Percentiles rank a stretch among this genome's conserved stretches.
These are phyloP conservation scores for Tylopilus orsonianus DNA, from an alignment of 1,284 basidiomycete species.

Conservation along the genomic window DNA sequence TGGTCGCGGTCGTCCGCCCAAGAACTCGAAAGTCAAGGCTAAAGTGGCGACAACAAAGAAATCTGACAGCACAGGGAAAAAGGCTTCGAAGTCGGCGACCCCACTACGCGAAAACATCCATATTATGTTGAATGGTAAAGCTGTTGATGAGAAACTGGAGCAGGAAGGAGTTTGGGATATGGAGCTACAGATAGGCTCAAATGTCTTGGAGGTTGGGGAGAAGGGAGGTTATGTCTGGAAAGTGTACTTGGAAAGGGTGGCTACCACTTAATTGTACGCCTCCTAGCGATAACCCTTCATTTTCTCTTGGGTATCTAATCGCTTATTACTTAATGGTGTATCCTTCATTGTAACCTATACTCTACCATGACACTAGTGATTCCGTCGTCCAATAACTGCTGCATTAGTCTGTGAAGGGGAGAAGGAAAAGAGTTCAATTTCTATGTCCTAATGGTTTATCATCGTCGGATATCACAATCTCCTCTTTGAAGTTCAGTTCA, in stretches of 20 bases:
- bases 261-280: conserved; percentile 19
- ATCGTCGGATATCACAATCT: conserved; percentile 13
- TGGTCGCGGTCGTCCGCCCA: conserved; percentile 34
- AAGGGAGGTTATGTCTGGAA: conserved; percentile 65
- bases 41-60: conserved; percentile 29
- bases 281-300: conserved; percentile 4
- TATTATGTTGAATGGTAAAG: conserved; percentile 50
- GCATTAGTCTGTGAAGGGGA: neutral
- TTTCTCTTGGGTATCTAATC: conserved; percentile 26
- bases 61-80: conserved; percentile 33
- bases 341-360: conserved; percentile 28
- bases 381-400: conserved; percentile 11
- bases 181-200: conserved; percentile 51
- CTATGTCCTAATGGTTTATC: conserved; percentile 21
- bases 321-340: conserved; percentile 37
- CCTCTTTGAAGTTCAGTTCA: conserved; percentile 10
- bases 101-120: conserved; percentile 49
- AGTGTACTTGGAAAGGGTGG: conserved; percentile 52
- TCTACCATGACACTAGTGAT: conserved; percentile 25
- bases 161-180: conserved; percentile 52
- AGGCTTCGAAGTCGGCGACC: conserved; percentile 32
- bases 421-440: conserved; percentile 10
- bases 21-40: conserved; percentile 35
- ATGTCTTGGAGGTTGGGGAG: conserved; percentile 68
- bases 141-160: conserved; percentile 42